Evolutionary conservation across 495 filamentous ascomycete species (phyloP), one percentile per base, ranked within the genome.

Genomic region (Daldinia loculata): DNA sequence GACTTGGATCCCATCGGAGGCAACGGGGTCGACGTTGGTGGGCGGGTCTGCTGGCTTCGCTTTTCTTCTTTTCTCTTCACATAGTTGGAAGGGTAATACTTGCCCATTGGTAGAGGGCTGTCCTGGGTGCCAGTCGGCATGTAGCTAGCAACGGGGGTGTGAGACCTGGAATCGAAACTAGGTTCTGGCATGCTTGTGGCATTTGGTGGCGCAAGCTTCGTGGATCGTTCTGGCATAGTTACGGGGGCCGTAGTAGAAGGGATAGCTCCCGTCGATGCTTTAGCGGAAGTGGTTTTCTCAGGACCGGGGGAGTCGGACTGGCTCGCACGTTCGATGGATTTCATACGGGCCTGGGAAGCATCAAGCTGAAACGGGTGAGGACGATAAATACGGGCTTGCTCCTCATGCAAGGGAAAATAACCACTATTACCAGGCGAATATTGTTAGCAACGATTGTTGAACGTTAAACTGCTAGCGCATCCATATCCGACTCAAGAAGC

Each of bases 81-180:
- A 75, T 83, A 86, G 74, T 86, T 86, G 15, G 82, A 78, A 5
- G 84, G 85, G 56, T 87, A 84, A 68, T 87, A 87, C 66, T 86
- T 86, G n/a, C 85, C 85, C 72, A 83, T 78, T 0, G 84, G 83
- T 22, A 85, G 72, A 29, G 68, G 74, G 22, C 64, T 75, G 27
- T 77, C 76, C 57, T 79, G 76, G 17, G 66, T 56, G 15, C 82
- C 82, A 19, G 70, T 80, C 14, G 82, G 82, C 29, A 77, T 74
- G 60, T 83, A 84, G n/a, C 81, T 82, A 7, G 81, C 73, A 29
- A 84, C 76, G 1, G 79, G 80, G 0, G 79, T 82, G 39, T 73
- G 65, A 12, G 77, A 69, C 6, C 67, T 39, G 9, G 75, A 67
- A 24, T 63, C 58, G 7, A 68, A 56, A 2, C 48, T 62, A 4